A percentile compares a stretch with the other conserved stretches of the same genome.
These are phyloP conservation scores for Acrasis kona DNA, from an alignment of 78 protist species.

Conservation along the genomic window DNA sequence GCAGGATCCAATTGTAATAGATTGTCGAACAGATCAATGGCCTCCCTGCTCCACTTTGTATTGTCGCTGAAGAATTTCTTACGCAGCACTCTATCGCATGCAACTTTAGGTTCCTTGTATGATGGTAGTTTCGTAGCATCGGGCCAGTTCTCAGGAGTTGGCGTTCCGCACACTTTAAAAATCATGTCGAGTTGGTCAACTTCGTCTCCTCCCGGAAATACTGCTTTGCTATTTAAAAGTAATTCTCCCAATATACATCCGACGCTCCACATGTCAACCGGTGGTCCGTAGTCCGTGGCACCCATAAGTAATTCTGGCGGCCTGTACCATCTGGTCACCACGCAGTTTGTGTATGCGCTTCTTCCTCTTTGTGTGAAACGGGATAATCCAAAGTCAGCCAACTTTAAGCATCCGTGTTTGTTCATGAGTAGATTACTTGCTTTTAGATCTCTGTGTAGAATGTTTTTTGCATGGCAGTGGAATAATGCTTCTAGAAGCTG, in stretches of 20 bases:
- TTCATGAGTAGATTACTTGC: constrained; percentile 94
- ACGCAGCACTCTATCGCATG: constrained; percentile 59
- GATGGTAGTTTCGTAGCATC: neutral
- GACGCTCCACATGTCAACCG: constrained; percentile 71
- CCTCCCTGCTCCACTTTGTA: neutral
- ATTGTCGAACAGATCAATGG: constrained; percentile 6
- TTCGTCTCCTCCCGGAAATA: neutral
- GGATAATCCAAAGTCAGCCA: constrained; percentile 97
- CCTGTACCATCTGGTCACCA: constrained; percentile 93
- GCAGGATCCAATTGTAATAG: constrained; percentile 18
- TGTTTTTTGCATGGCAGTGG: constrained; percentile 87
- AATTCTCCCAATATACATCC: constrained; percentile 62
- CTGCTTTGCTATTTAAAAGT: neutral
- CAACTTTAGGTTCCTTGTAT: constrained; percentile 46
- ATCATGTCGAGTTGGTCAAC: neutral
- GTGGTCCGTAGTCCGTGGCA: constrained; percentile 53
- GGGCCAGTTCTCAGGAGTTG: neutral
- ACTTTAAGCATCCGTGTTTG: constrained; percentile 81
- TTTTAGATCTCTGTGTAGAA: constrained; percentile 97
- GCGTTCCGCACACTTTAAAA: neutral
- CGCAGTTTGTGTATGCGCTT: constrained; percentile 94
- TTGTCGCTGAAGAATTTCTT: neutral
- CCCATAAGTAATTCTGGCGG: constrained; percentile 85
- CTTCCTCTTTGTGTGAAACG: constrained; percentile 61
- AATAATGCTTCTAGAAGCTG: constrained; percentile 91